Base-by-base conservation (phyloP, 768 basidiomycete genomes). In the Amylocystis lapponica region DNA sequence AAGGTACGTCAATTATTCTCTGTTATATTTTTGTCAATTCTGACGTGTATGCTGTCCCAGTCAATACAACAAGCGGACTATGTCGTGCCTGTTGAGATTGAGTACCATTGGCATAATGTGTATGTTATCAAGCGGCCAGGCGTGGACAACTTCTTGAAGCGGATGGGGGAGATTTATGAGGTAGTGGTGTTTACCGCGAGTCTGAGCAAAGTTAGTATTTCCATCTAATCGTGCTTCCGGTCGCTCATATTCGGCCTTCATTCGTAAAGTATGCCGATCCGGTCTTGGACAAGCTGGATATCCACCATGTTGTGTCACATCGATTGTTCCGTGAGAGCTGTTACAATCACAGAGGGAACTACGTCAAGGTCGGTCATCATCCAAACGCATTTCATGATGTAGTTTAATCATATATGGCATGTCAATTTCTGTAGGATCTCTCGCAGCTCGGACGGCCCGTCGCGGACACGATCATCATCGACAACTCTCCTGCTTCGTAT, bases 51-150 rank as follows among this genome's bases (percentile, higher is more conserved):
- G 22, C 36, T 26, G 17, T 21, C 47, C 12, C 60, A 98, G 94
- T 88, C 93, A 42, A 90, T 98, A 47, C 75, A 75, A 51, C 87
- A 92, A 57, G 93, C 95, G 23, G 96, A 99, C 69, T 99, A 92
- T 64, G 90, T 98, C 50, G 95, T 99, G 3, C 96, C 96, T 4
- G 96, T 99, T 20, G 96, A 98, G 66, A 99, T 99, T 50, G 96
- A 99, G 60, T 93, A 89, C 52, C 88, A 96, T 59, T 89, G 86
- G 78, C 96, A 99, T 63, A 97, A 99, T 58, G 93, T 98, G 52
- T 97, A 98, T 66, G 96, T 98, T 37, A 89, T 98, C 66, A 98
- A 98, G 66, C 85, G 96, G 39, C 96, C 96, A 8, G 96, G 96
- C 13, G 96, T 99, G 13, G 96, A 99, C 61, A 85, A 83, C 59